These are phyloP conservation scores for Malus fusca DNA, from an alignment of 306 rosid genomes.

Conservation along the genomic window DNA sequence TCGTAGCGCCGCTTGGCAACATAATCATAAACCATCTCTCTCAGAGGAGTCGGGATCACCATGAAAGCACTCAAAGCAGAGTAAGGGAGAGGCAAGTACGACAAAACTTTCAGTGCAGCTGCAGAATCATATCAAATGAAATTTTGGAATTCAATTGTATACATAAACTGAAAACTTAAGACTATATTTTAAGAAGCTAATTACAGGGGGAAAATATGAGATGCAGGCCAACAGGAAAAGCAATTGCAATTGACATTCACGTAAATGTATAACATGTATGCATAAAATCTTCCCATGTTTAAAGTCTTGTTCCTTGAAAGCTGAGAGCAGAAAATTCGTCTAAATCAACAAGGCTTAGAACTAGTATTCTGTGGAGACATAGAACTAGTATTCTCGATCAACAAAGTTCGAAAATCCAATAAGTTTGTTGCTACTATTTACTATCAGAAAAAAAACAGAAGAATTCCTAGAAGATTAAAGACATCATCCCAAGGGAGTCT, in stretches of 20 bases:
- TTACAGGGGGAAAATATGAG: background rate
- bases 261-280: background rate
- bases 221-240: background rate
- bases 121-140: constrained; percentile 21
- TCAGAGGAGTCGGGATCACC: constrained; percentile 57
- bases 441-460: background rate
- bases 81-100: constrained; percentile 72
- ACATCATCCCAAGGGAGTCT: background rate
- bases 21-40: constrained; percentile 55
- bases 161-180: background rate
- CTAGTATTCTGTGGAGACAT: background rate
- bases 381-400: too few relatives aligned
- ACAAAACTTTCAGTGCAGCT: constrained; percentile 68
- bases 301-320: background rate
- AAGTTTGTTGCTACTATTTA: background rate
- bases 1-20: constrained; percentile 48
- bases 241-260: background rate
- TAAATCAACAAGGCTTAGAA: background rate
- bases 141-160: background rate
- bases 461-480: background rate
- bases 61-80: constrained; percentile 45
- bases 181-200: background rate
- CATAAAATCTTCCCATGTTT: background rate
- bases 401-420: background rate
- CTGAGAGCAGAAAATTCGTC: background rate